Percentiles rank a stretch among this genome's conserved stretches.
Conservation (phyloP, 805 yeast genomes). For the Cyberlindnera euphorbiiphila region DNA sequence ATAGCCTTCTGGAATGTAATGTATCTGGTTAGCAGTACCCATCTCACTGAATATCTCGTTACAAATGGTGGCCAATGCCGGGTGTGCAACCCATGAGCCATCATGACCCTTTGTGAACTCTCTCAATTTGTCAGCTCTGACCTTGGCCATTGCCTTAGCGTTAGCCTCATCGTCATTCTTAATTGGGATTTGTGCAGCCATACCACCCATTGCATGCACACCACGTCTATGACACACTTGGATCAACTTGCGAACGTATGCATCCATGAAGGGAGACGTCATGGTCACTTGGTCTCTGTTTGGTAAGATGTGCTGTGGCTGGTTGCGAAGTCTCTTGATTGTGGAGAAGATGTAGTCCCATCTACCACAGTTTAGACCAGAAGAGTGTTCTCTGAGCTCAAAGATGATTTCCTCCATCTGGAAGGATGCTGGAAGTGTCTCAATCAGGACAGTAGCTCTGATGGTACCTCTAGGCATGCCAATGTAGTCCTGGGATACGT, state of each 20-base stretch:
- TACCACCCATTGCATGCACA: conserved; percentile 87
- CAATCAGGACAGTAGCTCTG: conserved; percentile 77
- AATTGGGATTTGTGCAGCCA: conserved; percentile 87
- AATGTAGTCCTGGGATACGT: conserved; percentile 69
- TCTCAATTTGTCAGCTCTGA: conserved; percentile 68
- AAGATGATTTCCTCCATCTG: conserved; percentile 83
- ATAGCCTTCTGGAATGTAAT: conserved; percentile 49
- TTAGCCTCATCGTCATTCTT: conserved; percentile 64
- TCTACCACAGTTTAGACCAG: conserved; percentile 84
- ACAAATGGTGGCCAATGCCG: conserved; percentile 73
- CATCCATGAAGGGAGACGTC: conserved; percentile 78
- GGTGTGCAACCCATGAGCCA: conserved; percentile 90
- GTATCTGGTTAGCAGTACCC: conserved; percentile 81
- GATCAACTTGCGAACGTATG: conserved; percentile 70
- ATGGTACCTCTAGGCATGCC: conserved; percentile 71
- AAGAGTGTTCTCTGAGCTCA: conserved; percentile 70
- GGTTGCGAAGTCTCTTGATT: conserved; percentile 70
- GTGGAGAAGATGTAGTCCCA: conserved; percentile 87
- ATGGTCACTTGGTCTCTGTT: conserved; percentile 76
- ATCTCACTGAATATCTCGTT: conserved; percentile 68
- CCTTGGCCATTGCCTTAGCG: conserved; percentile 65
- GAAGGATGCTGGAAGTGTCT: conserved; percentile 81
- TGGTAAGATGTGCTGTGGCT: conserved; percentile 65
- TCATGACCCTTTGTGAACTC: conserved; percentile 80
- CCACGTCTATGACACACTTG: conserved; percentile 73